phyloP scores from a whole-genome alignment of 2,329 filamentous ascomycete genomes.

The Pleurostoma richardsiae region DNA sequence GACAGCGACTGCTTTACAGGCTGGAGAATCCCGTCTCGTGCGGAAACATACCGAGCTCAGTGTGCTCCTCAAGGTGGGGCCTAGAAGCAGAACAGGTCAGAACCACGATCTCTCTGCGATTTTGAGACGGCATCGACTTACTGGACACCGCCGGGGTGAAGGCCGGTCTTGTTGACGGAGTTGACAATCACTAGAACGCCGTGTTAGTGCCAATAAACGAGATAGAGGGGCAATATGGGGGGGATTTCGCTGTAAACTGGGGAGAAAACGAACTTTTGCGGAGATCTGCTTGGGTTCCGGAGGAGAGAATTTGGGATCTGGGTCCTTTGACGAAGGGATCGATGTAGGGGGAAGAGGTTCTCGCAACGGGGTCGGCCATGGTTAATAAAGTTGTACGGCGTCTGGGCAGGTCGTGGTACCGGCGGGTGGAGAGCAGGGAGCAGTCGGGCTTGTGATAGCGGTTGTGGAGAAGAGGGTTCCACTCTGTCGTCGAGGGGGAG shows the following conservation, averaged over 20 bases:
- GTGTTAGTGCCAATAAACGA: slow-evolving; percentile 7
- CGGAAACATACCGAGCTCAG: slow-evolving; percentile 64
- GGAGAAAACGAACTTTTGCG: slow-evolving; percentile 24
- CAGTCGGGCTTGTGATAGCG: background rate
- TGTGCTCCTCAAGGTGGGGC: slow-evolving; percentile 74
- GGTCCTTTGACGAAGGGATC: slow-evolving; percentile 39
- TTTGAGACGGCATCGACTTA: slow-evolving; percentile 44
- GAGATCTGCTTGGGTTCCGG: slow-evolving; percentile 15
- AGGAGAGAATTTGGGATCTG: slow-evolving; percentile 31
- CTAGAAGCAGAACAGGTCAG: slow-evolving; percentile 34
- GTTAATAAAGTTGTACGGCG: background rate
- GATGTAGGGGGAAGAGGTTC: slow-evolving; percentile 38
- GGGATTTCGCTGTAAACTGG: background rate
- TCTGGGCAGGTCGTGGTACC: background rate
- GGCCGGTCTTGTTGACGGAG: slow-evolving; percentile 82
- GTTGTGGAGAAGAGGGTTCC: background rate
- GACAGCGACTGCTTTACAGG: too few relatives aligned
- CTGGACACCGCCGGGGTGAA: slow-evolving; percentile 88
- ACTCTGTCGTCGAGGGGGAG: background rate
- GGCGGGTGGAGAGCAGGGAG: background rate
- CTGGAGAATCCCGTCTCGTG: too few relatives aligned
- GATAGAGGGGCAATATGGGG: background rate
- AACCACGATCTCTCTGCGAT: background rate
- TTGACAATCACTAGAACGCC: slow-evolving; percentile 42
- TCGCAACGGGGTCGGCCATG: slow-evolving; percentile 28